Evolutionary conservation across 2,329 filamentous ascomycete species (phyloP), one percentile per base, ranked within the genome.

Genomic region (Orbilia javanica): DNA sequence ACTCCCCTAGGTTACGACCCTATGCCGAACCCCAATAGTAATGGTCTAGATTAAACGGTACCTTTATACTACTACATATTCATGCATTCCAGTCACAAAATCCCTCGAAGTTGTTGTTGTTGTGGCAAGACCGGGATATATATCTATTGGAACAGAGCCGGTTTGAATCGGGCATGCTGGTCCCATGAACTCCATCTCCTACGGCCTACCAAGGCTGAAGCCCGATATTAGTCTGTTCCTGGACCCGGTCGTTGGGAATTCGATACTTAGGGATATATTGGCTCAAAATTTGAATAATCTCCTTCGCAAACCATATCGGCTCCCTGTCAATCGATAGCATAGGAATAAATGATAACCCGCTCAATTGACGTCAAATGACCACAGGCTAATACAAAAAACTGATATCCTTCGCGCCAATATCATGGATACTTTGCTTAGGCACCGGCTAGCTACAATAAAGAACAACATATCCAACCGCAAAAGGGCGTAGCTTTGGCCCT

Each of bases 381-480:
- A 60, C 20, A 34, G 42, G 11, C 34, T n/a, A 18, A 27, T 42
- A 18, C 48, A 4, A 55, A n/a, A 20, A 36, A 13, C n/a, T 39
- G 31, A 42, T 60, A 27, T 39, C 29, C 18, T 42, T 55, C 29
- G 20, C n/a, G 27, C 31, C 18, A 42, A 42, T 57, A 57, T 36
- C 29, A 20, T 13, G 34, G 34, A 13, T n/a, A 42, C 25, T 10
- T 25, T 27, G 34, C 34, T 20, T 60, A 60, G 55, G 55, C 55
- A 60, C 55, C 55, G 34, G 55, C 55, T 42, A 60, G n/a, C 55
- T n/a, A 25, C 34, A 60, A n/a, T 27, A 13, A 42, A 42, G 18
- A 60, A 25, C 22, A 57, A 57, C 52, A 57, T 57, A 36, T 57
- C 52, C 52, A 57, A 57, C 52, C 22, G 31, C 29, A 13, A 57